Conservation (phyloP, 805 yeast species). For the Wickerhamiella cacticola region DNA sequence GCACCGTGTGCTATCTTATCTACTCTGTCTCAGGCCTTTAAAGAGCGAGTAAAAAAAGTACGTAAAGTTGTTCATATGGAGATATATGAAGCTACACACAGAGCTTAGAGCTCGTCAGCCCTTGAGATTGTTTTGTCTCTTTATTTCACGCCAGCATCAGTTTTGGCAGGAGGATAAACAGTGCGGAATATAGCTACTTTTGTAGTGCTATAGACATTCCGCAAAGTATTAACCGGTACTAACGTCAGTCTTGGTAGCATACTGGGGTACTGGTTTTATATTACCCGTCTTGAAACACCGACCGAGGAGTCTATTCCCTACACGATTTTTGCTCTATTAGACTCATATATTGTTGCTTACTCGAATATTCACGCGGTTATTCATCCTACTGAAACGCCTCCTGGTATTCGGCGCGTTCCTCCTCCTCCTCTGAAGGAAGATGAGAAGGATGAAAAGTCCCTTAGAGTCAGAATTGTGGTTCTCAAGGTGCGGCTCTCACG, state of each 20-base stretch:
- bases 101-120: not conserved
- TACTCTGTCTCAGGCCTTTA: no score
- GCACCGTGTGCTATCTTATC: no score
- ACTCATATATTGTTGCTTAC: no score
- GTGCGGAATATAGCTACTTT: constrained; percentile 30
- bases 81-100: constrained; percentile 34
- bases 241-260: constrained; percentile 30
- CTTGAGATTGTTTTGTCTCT: constrained; percentile 1
- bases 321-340: constrained; percentile 35
- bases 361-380: no score
- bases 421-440: no score
- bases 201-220: constrained; percentile 29
- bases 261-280: constrained; percentile 29
- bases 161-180: constrained; percentile 31
- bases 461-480: no score
- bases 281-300: constrained; percentile 33
- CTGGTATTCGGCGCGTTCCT: no score
- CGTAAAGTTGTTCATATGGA: no score
- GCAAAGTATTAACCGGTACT: constrained; percentile 23
- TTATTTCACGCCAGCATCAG: constrained; percentile 26
- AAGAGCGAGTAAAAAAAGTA: no score
- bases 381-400: no score
- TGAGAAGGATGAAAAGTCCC: no score
- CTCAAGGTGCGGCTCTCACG: no score
- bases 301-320: constrained; percentile 35